phyloP scores from a whole-genome alignment of 306 rosid species.

The Clitoria ternatea region DNA sequence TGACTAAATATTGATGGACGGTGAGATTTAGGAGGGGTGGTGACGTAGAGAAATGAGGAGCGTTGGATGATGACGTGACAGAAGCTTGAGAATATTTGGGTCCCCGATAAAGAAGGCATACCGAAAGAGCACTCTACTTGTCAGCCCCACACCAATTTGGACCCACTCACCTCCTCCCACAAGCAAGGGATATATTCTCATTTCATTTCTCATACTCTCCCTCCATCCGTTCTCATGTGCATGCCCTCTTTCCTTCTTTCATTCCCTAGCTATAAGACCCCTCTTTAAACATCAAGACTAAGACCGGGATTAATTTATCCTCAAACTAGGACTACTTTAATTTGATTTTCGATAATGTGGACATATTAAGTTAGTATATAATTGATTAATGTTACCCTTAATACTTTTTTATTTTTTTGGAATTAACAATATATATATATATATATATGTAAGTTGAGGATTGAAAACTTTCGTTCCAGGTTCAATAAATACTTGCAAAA shows the following conservation, averaged over 20 bases:
- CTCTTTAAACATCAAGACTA: background rate
- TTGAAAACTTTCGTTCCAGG: too few relatives aligned
- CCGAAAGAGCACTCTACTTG: constrained; percentile 80
- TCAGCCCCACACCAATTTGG: constrained; percentile 44
- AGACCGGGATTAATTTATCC: background rate
- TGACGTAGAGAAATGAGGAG: background rate
- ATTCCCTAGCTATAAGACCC: background rate
- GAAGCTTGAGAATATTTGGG: constrained; percentile 77
- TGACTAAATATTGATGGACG: constrained; percentile 31
- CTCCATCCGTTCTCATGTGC: constrained; percentile 21
- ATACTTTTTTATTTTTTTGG: too few relatives aligned
- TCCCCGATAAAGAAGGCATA: constrained; percentile 81
- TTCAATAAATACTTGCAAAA: too few relatives aligned
- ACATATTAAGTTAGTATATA: too few relatives aligned
- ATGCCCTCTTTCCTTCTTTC: background rate
- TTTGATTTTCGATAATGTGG: too few relatives aligned
- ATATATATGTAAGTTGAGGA: too few relatives aligned
- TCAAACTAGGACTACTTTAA: too few relatives aligned
- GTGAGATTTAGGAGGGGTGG: constrained; percentile 20
- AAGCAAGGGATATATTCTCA: constrained; percentile 90
- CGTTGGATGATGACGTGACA: constrained; percentile 50
- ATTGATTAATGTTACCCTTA: too few relatives aligned
- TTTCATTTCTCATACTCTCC: background rate
- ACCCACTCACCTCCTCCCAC: constrained; percentile 53
- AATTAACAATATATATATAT: too few relatives aligned